Evolutionary conservation across 345 rosid species (phyloP).

Genomic region (Lumnitzera littorea): DNA sequence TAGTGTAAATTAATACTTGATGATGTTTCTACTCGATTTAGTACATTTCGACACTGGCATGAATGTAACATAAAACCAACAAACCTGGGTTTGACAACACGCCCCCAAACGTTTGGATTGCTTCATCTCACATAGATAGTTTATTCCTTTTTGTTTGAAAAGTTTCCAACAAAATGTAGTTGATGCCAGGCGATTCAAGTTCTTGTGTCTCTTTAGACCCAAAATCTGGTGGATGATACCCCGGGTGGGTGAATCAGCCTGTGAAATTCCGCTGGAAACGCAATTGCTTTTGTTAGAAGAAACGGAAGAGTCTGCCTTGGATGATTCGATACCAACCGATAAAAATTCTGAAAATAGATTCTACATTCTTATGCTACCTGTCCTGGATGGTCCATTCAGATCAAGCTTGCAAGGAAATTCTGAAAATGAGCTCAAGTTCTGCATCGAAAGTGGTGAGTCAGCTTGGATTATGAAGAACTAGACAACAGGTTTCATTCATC

Average conservation of each 20-base stretch:
- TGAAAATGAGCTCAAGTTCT: slow-evolving; percentile 44
- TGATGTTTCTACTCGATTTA: background rate
- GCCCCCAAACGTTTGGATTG: background rate
- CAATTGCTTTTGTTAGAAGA: slow-evolving; percentile 53
- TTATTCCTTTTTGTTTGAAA: background rate
- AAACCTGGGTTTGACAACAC: too few relatives aligned
- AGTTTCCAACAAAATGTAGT: background rate
- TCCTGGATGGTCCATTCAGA: slow-evolving; percentile 46
- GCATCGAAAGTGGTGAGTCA: slow-evolving; percentile 47
- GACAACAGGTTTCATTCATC: too few relatives aligned
- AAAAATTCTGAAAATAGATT: slow-evolving; percentile 7
- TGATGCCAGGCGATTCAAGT: slow-evolving; percentile 33
- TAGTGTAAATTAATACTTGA: background rate
- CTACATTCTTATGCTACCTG: slow-evolving; percentile 48
- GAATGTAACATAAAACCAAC: too few relatives aligned
- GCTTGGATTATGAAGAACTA: too few relatives aligned
- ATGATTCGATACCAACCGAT: slow-evolving; percentile 10
- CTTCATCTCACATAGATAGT: background rate
- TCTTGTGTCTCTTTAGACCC: slow-evolving; percentile 41
- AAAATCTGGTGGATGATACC: slow-evolving; percentile 81
- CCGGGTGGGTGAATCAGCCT: slow-evolving; percentile 34
- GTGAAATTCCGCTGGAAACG: slow-evolving; percentile 50
- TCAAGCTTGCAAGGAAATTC: slow-evolving; percentile 51
- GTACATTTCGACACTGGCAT: too few relatives aligned
- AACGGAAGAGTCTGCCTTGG: slow-evolving; percentile 28